Conservation (phyloP, 345 rosid species). For the Syzygium jambos region DNA sequence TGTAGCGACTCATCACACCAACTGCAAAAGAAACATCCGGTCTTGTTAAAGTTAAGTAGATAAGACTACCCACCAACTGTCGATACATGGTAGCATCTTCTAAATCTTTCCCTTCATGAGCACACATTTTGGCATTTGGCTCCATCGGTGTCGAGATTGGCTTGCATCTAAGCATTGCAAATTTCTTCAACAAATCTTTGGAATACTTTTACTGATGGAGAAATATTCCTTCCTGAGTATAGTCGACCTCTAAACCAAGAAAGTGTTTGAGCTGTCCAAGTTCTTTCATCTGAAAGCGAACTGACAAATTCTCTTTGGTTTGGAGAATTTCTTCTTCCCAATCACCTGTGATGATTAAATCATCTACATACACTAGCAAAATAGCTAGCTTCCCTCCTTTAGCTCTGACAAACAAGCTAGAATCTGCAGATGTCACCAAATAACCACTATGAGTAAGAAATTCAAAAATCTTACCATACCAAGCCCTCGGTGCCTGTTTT, state of each 20-base stretch:
- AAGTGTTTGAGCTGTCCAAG: constrained; percentile 4
- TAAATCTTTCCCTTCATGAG: no score
- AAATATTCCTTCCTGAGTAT: neutral
- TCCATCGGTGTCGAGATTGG: no score
- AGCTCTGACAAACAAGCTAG: neutral
- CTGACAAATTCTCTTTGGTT: neutral
- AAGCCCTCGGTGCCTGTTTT: neutral
- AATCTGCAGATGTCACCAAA: neutral
- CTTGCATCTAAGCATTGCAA: no score
- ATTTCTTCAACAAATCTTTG: no score
- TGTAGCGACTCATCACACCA: no score
- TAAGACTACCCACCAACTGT: no score
- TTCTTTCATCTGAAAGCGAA: constrained; percentile 3
- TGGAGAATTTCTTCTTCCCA: neutral
- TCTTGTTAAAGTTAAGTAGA: no score
- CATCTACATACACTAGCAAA: neutral
- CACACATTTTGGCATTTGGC: no score
- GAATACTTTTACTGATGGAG: neutral
- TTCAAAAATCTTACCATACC: constrained; percentile 3
- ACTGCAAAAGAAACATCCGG: no score
- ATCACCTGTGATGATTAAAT: neutral
- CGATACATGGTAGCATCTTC: no score
- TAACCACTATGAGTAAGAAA: neutral
- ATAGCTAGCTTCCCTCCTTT: neutral
- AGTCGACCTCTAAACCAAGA: neutral